phyloP scores from a whole-genome alignment of 768 basidiomycete species.

The Fistulinella prunicolor region DNA sequence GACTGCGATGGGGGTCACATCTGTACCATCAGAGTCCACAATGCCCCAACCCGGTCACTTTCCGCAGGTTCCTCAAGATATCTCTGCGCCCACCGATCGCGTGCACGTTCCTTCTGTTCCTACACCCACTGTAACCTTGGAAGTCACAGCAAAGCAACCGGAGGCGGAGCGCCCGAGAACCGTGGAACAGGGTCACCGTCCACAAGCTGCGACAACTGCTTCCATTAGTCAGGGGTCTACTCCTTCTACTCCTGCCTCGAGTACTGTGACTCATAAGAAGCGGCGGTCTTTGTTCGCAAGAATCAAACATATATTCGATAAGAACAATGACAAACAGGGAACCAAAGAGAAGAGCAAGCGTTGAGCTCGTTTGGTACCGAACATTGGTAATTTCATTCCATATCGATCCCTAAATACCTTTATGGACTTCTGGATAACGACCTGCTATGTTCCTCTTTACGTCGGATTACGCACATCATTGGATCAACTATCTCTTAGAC shows the following conservation, averaged over 20 bases:
- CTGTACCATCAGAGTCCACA: not conserved
- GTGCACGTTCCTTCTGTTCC: not conserved
- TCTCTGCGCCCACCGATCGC: not conserved
- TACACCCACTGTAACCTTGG: not conserved
- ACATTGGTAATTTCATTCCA: not conserved
- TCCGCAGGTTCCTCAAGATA: not conserved
- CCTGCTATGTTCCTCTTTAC: conserved; percentile 15
- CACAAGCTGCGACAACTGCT: not conserved
- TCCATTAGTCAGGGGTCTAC: conserved; percentile 5
- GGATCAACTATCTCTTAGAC: conserved; percentile 14
- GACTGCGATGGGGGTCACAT: not conserved
- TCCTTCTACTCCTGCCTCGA: conserved; percentile 32
- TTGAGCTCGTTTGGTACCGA: conserved; percentile 2
- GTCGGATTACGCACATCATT: conserved; percentile 9
- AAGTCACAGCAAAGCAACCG: not conserved
- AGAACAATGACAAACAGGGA: conserved; percentile 42
- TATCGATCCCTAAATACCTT: not conserved
- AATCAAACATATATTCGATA: conserved; percentile 51
- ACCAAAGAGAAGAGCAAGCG: conserved; percentile 32
- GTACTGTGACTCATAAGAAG: conserved; percentile 45
- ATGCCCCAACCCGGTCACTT: not conserved
- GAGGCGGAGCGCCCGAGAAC: not conserved
- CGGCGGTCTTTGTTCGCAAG: conserved; percentile 52
- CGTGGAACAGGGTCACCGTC: not conserved
- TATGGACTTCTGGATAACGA: conserved; percentile 15